phyloP scores from a whole-genome alignment of 352 stramenopile species.

The Pythium sp. region DNA sequence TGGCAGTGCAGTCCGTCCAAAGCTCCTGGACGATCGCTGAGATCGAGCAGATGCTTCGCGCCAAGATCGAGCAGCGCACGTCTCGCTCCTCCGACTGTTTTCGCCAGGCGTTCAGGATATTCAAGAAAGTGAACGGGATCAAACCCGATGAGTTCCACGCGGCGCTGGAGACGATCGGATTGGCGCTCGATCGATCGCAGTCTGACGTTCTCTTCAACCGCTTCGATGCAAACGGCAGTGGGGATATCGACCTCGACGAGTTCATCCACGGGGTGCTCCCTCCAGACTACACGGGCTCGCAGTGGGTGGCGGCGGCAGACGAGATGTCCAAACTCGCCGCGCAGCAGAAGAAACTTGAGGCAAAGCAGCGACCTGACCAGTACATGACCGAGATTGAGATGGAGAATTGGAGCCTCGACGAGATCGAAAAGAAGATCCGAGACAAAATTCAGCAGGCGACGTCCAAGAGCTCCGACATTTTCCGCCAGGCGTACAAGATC shows the following conservation, averaged over 20 bases:
- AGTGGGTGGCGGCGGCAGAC: slow-evolving; percentile 76
- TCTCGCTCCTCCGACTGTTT: slow-evolving; percentile 79
- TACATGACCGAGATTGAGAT: slow-evolving; percentile 81
- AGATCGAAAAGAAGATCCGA: slow-evolving; percentile 76
- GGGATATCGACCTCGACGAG: slow-evolving; percentile 77
- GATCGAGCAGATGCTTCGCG: slow-evolving; percentile 76
- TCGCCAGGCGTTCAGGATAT: slow-evolving; percentile 74
- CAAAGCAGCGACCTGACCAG: slow-evolving; percentile 46
- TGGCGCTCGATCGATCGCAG: slow-evolving; percentile 50
- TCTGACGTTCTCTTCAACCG: slow-evolving; percentile 63
- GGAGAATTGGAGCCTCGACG: slow-evolving; percentile 70
- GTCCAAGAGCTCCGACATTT: slow-evolving; percentile 75
- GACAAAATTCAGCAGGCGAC: slow-evolving; percentile 81
- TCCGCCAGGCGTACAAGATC: slow-evolving; percentile 77
- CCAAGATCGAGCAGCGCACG: slow-evolving; percentile 83
- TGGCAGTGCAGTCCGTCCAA: slow-evolving; percentile 69
- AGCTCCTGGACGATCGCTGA: slow-evolving; percentile 70
- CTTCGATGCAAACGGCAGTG: slow-evolving; percentile 71
- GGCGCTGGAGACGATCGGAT: slow-evolving; percentile 49
- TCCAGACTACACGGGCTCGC: slow-evolving; percentile 65
- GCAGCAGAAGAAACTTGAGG: slow-evolving; percentile 49
- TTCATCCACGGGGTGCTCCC: slow-evolving; percentile 78
- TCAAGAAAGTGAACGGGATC: slow-evolving; percentile 85
- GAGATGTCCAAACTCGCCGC: slow-evolving; percentile 62
- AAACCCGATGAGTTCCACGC: slow-evolving; percentile 67